Evolutionary conservation across 2,329 filamentous ascomycete genomes (phyloP).

Genomic region (Diaporthe eres): DNA sequence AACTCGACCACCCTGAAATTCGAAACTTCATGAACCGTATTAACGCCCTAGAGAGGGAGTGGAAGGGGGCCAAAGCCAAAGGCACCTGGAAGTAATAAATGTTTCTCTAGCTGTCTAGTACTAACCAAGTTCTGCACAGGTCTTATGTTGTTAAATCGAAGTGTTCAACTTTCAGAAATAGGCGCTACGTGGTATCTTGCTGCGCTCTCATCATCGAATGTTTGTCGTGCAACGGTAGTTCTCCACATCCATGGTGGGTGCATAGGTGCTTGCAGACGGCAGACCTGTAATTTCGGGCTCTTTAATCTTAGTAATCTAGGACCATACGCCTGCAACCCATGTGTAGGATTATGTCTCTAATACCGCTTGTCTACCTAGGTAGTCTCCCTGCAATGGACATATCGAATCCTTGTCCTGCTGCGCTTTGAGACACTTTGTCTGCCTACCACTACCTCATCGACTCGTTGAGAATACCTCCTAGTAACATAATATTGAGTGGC

Average conservation of each 20-base stretch:
- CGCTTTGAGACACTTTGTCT: not conserved
- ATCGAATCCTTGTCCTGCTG: not conserved
- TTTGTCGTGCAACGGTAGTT: conserved; percentile 7
- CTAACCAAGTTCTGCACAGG: not conserved
- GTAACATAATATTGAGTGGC: not conserved
- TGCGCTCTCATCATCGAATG: not conserved
- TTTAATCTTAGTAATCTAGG: not conserved
- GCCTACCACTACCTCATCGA: too few relatives aligned
- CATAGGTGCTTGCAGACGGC: not conserved
- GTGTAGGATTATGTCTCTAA: not conserved
- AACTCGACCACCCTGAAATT: conserved; percentile 5
- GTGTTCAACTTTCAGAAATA: not conserved
- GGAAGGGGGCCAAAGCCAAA: not conserved
- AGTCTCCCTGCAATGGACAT: not conserved
- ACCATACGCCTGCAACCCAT: not conserved
- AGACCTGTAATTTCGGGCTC: not conserved
- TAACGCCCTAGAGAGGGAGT: not conserved
- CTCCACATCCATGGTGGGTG: not conserved
- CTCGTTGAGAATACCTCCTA: not conserved
- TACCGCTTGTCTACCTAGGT: not conserved
- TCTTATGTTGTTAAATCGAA: not conserved
- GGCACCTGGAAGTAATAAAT: not conserved
- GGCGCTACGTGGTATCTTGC: not conserved
- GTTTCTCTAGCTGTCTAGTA: not conserved
- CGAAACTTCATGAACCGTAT: conserved; percentile 5